Evolutionary conservation across 305 asterid genomes (phyloP), one percentile per base, ranked within the genome.

Genomic region (Euphrasia arctica): DNA sequence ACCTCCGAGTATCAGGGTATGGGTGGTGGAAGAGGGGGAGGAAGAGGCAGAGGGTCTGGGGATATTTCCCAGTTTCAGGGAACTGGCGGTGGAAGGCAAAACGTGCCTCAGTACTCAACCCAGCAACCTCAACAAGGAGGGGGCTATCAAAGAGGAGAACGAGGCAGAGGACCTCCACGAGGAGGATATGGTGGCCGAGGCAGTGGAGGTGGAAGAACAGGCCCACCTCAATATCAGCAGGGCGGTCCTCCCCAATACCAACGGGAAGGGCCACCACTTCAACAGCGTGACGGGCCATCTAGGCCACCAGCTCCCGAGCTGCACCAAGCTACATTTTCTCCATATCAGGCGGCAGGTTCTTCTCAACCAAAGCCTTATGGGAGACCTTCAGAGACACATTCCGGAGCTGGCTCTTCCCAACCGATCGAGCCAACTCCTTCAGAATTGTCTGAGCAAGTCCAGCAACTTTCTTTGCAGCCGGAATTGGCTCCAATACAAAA

Each of bases 261-360:
- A 42, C 78, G 80, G 48, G 88, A 80, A 13, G 80, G 80, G 14
- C 73, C 73, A 45, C 59, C 81, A 3, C 5, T 15, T 12, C 61
- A 56, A 31, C 82, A 66, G 9, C 86, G 72, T 69, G 83, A 39
- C 73, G 91, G 81, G 75, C 83, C 82, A 60, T 75, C 85, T 31
- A 73, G 86, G 80, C 83, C 83, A 56, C 79, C 84, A 7, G 71
- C 77, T 65, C 80, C 94, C 89, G 91, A 82, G 85, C 95, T 83
- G 91, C 95, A 80, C 82, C 96, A 86, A 88, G 95, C 95, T 58
- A 77, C 83, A 77, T 39, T 39, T 39, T 76, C 83, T 63, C 66
- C 72, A 47, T 64, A 75, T 65, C 85, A 80, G 71, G 68, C 77
- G 60, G 87, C 72, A 56, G 45, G 43, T 56, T 4, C 63, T 6